Percentiles rank a stretch among this genome's conserved stretches.
Conservation (phyloP, 495 filamentous ascomycete species). For the Penicillium goetzii region DNA sequence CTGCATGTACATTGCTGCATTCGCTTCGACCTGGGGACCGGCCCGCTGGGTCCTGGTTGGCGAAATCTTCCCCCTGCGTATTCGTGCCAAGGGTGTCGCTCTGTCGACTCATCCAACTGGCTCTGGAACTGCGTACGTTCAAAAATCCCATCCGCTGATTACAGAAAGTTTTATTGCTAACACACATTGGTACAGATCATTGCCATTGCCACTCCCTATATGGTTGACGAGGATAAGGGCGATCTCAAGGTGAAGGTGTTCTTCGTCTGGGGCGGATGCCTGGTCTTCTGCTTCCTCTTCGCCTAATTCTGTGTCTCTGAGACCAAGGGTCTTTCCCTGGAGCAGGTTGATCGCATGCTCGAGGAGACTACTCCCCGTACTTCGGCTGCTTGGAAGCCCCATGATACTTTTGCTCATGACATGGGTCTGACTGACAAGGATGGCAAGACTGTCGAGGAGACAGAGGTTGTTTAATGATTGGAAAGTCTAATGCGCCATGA, state of each 20-base stretch:
- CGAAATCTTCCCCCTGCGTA: conserved; percentile 2
- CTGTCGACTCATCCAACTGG: conserved; percentile 1
- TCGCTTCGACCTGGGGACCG: conserved; percentile 1
- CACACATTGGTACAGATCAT: background rate
- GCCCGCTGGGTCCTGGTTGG: background rate
- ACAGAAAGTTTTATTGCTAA: too few species aligned
- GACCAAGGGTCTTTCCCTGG: conserved; percentile 2
- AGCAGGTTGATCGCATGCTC: background rate
- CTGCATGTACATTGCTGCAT: background rate
- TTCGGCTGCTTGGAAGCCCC: background rate
- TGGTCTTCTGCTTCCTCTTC: background rate
- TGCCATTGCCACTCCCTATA: background rate
- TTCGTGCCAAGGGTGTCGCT: conserved; percentile 1
- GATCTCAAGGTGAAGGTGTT: background rate
- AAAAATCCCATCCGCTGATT: too few species aligned
- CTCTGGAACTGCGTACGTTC: conserved; percentile 1
- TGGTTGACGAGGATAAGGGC: conserved; percentile 1
- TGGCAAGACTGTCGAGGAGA: too few species aligned
- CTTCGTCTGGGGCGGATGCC: conserved; percentile 2
- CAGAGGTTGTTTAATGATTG: too few species aligned
- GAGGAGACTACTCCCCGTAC: conserved; percentile 2
- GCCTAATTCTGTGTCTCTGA: background rate
- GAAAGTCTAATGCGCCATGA: too few species aligned
- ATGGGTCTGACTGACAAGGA: too few species aligned
- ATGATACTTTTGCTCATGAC: too few species aligned